Percentiles rank a stretch among this genome's conserved stretches.
phyloP scores from a whole-genome alignment of 2,329 filamentous ascomycete genomes.

The Didymella lethalis region DNA sequence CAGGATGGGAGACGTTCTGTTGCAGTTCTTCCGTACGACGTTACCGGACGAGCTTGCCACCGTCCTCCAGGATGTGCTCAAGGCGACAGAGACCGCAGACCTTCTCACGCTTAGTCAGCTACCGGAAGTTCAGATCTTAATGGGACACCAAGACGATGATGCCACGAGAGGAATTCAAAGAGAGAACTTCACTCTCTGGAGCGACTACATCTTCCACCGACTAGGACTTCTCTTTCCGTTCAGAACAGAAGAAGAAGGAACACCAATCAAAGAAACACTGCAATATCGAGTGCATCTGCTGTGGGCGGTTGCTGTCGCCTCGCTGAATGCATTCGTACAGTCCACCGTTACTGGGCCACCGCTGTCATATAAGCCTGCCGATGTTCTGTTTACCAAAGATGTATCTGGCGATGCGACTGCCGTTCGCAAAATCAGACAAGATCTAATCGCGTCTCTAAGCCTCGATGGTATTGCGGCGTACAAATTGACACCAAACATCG shows the following conservation, averaged over 20 bases:
- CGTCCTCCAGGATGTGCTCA: slow-evolving; percentile 49
- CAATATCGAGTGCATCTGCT: slow-evolving; percentile 53
- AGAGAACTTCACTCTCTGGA: slow-evolving; percentile 53
- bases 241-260: slow-evolving; percentile 35
- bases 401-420: slow-evolving; percentile 48
- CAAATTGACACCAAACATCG: slow-evolving; percentile 80
- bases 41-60: slow-evolving; percentile 54
- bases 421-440: slow-evolving; percentile 54
- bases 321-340: slow-evolving; percentile 82
- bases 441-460: slow-evolving; percentile 73
- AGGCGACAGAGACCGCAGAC: slow-evolving; percentile 53
- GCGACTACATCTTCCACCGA: slow-evolving; percentile 56
- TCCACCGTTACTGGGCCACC: slow-evolving; percentile 88
- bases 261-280: slow-evolving; percentile 40
- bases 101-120: slow-evolving; percentile 52
- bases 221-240: slow-evolving; percentile 50
- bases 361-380: slow-evolving; percentile 64
- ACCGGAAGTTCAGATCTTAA: slow-evolving; percentile 51
- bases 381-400: slow-evolving; percentile 59
- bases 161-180: slow-evolving; percentile 40
- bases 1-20: slow-evolving; percentile 54
- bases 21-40: slow-evolving; percentile 51
- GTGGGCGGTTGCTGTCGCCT: slow-evolving; percentile 69
- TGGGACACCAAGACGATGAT: slow-evolving; percentile 51
- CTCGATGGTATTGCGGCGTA: slow-evolving; percentile 90